These are phyloP conservation scores for Haematococcus lacustris DNA, from an alignment of 139 green algal species.

Conservation along the genomic window DNA sequence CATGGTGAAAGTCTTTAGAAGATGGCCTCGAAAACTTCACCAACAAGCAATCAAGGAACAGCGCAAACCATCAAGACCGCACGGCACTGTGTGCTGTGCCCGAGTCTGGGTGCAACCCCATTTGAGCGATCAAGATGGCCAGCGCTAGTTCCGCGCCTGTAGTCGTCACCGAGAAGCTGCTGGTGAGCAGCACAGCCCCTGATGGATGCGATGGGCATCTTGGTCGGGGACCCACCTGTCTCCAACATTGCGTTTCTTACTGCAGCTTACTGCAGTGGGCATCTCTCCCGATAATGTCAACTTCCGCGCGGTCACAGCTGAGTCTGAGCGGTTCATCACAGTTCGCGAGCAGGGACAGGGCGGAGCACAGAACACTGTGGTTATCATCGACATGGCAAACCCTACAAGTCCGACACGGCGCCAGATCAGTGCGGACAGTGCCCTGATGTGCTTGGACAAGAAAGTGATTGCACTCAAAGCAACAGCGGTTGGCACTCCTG, in stretches of 20 bases:
- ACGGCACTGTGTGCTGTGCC: too few relatives aligned
- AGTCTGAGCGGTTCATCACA: slow-evolving; percentile 96
- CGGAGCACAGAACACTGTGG: slow-evolving; percentile 44
- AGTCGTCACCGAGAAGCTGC: slow-evolving; percentile 40
- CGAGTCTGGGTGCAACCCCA: too few relatives aligned
- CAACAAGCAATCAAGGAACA: too few relatives aligned
- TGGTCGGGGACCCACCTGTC: background rate
- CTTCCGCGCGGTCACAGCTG: slow-evolving; percentile 96
- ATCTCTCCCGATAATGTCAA: slow-evolving; percentile 87
- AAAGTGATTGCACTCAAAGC: slow-evolving; percentile 95
- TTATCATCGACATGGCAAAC: slow-evolving; percentile 90
- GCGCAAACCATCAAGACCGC: too few relatives aligned
- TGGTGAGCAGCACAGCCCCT: slow-evolving; percentile 17
- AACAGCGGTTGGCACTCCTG: slow-evolving; percentile 32
- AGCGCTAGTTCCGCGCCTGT: slow-evolving; percentile 26
- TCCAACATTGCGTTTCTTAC: background rate
- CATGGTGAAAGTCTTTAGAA: too few relatives aligned
- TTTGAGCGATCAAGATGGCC: too few relatives aligned
- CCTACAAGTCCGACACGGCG: slow-evolving; percentile 74
- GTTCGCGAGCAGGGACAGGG: slow-evolving; percentile 80
- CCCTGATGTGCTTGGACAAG: slow-evolving; percentile 88
- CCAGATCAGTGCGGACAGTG: slow-evolving; percentile 94
- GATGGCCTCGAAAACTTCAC: too few relatives aligned
- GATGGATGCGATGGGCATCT: background rate
- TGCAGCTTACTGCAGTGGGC: slow-evolving; percentile 83